Evolutionary conservation across 805 yeast genomes (phyloP).

Genomic region (Hanseniaspora lindneri): DNA sequence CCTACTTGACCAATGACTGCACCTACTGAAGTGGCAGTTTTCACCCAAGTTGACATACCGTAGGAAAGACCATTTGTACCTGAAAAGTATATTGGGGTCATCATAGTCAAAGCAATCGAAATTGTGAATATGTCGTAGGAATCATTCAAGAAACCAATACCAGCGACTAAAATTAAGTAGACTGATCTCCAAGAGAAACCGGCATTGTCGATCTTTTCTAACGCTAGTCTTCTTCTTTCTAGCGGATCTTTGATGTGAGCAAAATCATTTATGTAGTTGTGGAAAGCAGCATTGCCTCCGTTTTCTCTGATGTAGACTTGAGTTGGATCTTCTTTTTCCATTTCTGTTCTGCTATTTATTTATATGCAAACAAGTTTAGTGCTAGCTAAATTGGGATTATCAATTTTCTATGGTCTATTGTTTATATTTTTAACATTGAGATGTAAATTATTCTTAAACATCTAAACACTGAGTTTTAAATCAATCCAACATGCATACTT

Average conservation of each 20-base stretch:
- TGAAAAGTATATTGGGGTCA: constrained; percentile 62
- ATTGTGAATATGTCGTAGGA: constrained; percentile 88
- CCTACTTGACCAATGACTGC: constrained; percentile 83
- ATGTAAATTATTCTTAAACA: too few species aligned
- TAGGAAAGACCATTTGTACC: constrained; percentile 42
- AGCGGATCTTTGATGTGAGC: constrained; percentile 75
- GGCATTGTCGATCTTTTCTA: constrained; percentile 72
- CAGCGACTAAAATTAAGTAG: constrained; percentile 73
- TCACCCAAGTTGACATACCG: constrained; percentile 63
- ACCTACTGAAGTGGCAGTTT: constrained; percentile 87
- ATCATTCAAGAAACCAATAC: constrained; percentile 90
- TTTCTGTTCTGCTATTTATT: background rate
- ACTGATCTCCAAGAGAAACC: constrained; percentile 72
- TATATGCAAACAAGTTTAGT: background rate
- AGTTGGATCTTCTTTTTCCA: constrained; percentile 18
- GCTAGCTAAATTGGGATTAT: background rate
- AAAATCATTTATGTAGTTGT: constrained; percentile 66
- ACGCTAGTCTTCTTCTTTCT: constrained; percentile 76
- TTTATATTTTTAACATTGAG: too few species aligned
- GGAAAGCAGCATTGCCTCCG: constrained; percentile 83
- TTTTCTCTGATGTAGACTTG: constrained; percentile 31
- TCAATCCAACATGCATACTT: too few species aligned
- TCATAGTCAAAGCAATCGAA: constrained; percentile 68
- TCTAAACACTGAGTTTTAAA: too few species aligned
- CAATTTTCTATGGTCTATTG: background rate